phyloP scores from a whole-genome alignment of 805 yeast species.

The Komagataella kurtzmanii region DNA sequence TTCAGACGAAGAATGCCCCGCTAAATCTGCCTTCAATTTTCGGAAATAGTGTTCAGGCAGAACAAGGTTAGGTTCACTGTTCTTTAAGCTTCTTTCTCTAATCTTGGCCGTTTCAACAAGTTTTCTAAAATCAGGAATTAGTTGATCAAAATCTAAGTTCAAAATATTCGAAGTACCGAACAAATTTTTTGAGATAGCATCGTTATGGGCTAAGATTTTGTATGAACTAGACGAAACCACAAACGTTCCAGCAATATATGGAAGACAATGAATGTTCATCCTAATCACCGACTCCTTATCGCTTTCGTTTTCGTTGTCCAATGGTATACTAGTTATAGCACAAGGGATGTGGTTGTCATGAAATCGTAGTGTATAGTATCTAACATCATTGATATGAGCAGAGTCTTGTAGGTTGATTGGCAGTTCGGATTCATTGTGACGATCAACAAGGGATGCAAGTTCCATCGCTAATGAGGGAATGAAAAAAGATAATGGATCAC shows the following conservation, averaged over 20 bases:
- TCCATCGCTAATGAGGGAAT: constrained; percentile 3
- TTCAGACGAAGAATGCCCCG: constrained; percentile 18
- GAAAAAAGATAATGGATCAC: neutral
- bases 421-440: constrained; percentile 1
- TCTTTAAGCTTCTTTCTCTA: constrained; percentile 24
- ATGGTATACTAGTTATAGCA: constrained; percentile 52
- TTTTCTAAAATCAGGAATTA: constrained; percentile 51
- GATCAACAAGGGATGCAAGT: constrained; percentile 3
- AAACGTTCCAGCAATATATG: constrained; percentile 80
- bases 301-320: constrained; percentile 26
- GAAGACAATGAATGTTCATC: constrained; percentile 61
- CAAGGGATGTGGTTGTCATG: constrained; percentile 44
- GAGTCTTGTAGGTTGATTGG: constrained; percentile 21
- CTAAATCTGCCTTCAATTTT: constrained; percentile 35
- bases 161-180: constrained; percentile 52
- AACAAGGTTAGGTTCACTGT: constrained; percentile 52
- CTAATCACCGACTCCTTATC: constrained; percentile 24
- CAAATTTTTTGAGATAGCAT: constrained; percentile 62
- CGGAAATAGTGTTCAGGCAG: constrained; percentile 88
- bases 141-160: constrained; percentile 34
- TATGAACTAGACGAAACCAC: constrained; percentile 41
- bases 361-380: constrained; percentile 48
- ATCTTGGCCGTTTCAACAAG: constrained; percentile 26
- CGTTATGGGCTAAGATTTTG: constrained; percentile 58
- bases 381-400: constrained; percentile 33